Evolutionary conservation across 805 yeast genomes (phyloP).

Genomic region (Tetrapisispora taiwanensis): DNA sequence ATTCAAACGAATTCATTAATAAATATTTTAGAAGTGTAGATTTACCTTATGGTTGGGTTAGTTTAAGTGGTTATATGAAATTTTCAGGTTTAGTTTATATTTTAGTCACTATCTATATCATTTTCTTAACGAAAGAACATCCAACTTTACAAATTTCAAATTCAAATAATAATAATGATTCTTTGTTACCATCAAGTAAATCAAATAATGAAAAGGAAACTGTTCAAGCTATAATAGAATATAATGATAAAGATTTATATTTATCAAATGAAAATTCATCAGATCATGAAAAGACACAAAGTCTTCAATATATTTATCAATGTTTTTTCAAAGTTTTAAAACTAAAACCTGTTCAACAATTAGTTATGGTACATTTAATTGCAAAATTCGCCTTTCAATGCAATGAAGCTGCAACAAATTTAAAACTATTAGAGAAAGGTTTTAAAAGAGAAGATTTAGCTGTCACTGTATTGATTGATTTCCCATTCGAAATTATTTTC

Average conservation of each 20-base stretch:
- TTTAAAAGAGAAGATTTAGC: conserved; percentile 89
- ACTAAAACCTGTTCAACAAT: conserved; percentile 59
- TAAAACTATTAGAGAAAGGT: conserved; percentile 84
- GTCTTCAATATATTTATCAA: conserved; percentile 45
- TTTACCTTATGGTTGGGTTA: conserved; percentile 50
- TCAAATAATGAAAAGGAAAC: conserved; percentile 3
- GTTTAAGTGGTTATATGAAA: conserved; percentile 63
- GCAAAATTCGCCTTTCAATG: conserved; percentile 92
- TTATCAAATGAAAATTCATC: conserved; percentile 6
- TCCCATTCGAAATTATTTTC: conserved; percentile 90
- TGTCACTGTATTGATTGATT: conserved; percentile 82
- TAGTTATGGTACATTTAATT: conserved; percentile 63
- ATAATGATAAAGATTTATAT: conserved; percentile 25
- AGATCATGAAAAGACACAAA: conserved; percentile 15
- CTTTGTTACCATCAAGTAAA: not conserved
- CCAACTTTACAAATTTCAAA: conserved; percentile 31
- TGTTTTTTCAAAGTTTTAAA: conserved; percentile 63
- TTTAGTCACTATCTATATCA: conserved; percentile 51
- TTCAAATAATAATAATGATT: conserved; percentile 19
- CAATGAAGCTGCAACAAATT: conserved; percentile 89
- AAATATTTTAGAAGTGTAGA: conserved; percentile 63
- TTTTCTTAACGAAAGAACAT: conserved; percentile 58
- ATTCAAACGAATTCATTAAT: conserved; percentile 88
- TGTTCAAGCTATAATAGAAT: conserved; percentile 9
- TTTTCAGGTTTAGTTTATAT: conserved; percentile 72